Evolutionary conservation across 2,329 filamentous ascomycete species (phyloP).

Genomic region (Fusarium keratoplasticum): DNA sequence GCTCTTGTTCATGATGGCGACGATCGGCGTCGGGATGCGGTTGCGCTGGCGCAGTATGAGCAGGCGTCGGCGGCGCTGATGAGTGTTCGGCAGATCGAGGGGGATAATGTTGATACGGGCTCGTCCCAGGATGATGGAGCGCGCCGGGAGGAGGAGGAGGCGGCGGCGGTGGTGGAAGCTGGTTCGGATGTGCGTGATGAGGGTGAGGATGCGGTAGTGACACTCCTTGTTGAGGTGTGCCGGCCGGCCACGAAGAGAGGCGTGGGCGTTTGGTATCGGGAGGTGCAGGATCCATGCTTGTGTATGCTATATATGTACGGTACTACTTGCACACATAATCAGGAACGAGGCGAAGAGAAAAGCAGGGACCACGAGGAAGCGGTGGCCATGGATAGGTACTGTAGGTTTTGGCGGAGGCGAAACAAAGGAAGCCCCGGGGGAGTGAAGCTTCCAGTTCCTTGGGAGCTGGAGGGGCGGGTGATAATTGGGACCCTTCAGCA

Average conservation of each 20-base stretch:
- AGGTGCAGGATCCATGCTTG: constrained; percentile 70
- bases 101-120: constrained; percentile 56
- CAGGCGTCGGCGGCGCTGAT: constrained; percentile 47
- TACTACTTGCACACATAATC: constrained; percentile 51
- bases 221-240: constrained; percentile 60
- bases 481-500: constrained; percentile 48
- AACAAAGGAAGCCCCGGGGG: constrained; percentile 43
- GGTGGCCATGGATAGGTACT: constrained; percentile 47
- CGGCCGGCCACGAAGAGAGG: constrained; percentile 62
- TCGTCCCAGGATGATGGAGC: constrained; percentile 49
- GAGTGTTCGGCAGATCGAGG: constrained; percentile 49
- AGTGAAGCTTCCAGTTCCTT: constrained; percentile 46
- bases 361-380: constrained; percentile 54
- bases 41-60: constrained; percentile 45
- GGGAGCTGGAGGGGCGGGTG: constrained; percentile 44
- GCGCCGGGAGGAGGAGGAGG: constrained; percentile 38
- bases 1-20: constrained; percentile 68
- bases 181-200: constrained; percentile 44
- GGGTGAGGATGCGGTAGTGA: constrained; percentile 55
- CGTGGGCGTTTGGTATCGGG: constrained; percentile 71
- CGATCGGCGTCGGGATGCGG: constrained; percentile 60
- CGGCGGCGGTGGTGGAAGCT: constrained; percentile 47
- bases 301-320: constrained; percentile 52
- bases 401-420: constrained; percentile 42
- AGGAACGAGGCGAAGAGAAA: constrained; percentile 50